Base-by-base conservation (phyloP, 345 rosid genomes). In the Syzygium oleosum region DNA sequence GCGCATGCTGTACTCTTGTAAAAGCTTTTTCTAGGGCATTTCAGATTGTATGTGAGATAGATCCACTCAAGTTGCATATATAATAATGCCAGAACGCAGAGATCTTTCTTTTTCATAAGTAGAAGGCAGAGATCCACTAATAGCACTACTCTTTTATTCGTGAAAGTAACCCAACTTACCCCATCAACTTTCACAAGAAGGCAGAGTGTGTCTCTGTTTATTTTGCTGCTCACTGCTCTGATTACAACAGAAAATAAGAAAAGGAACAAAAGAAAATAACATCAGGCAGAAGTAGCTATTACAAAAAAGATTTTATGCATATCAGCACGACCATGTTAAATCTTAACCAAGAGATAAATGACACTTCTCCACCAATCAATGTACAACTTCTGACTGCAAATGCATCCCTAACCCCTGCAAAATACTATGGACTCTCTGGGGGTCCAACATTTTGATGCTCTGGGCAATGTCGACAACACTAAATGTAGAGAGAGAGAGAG, bases 181-280 rank as follows among this genome's bases (percentile, higher is more conserved):
- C 87, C 90, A 12, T 92, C 90, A 73, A 95, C 94, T 89, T 90
- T 92, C 68, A 93, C 93, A 87, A 95, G 96, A 90, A 95, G 95
- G 91, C 95, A 92, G 85, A 95, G 94, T 4, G 91, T 95, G 89
- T 92, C 94, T 88, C 89, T 91, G 90, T 92, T 93, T 86, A 94
- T 53, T 91, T 94, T 95, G 88, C 91, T 87, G 90, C 97, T 95
- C 90, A 94, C 94, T 61, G 96, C 95, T 88, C 96, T 95, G 93
- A 90, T 87, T 88, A 43, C 87, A 85, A 85, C 86, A 85, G 87
- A 55, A 85, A 84, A 43, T 22, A 87, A 87, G 34, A 84, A 22
- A 87, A 53, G 34, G 46, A 84, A 27, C 29, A 84, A 52, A 52
- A 65, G 73, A 65, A 51, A 55, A 58, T 23, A 63, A 31, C 53